Conservation (phyloP, 2,329 filamentous ascomycete genomes). For the Mycosphaerella arachidis region DNA sequence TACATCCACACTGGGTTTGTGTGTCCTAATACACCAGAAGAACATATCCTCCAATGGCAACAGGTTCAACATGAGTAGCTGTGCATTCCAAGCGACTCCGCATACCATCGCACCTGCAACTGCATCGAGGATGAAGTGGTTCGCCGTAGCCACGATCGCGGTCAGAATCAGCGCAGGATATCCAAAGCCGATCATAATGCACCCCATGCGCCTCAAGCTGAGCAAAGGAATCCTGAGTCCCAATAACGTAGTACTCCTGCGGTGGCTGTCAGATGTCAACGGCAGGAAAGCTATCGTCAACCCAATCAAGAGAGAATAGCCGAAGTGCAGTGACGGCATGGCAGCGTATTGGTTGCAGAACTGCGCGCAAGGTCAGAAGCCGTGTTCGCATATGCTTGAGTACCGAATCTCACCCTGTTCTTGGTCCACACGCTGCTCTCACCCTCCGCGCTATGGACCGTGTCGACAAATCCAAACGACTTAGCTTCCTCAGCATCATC, state of each 20-base stretch:
- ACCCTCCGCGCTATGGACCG: constrained; percentile 53
- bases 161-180: constrained; percentile 63
- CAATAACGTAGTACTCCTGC: neutral
- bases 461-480: constrained; percentile 57
- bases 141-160: constrained; percentile 67
- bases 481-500: constrained; percentile 55
- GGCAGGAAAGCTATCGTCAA: constrained; percentile 65
- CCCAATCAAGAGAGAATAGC: constrained; percentile 69
- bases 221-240: constrained; percentile 31
- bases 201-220: constrained; percentile 49
- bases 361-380: neutral
- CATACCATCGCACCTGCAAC: constrained; percentile 65
- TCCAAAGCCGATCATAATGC: constrained; percentile 51
- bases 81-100: constrained; percentile 57
- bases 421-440: constrained; percentile 67
- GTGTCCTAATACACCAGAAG: constrained; percentile 57
- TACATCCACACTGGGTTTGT: constrained; percentile 51
- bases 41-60: constrained; percentile 65
- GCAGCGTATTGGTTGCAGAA: constrained; percentile 75
- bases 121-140: constrained; percentile 68
- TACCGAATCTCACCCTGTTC: constrained; percentile 45
- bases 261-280: constrained; percentile 40
- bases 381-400: neutral
- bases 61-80: constrained; percentile 56
- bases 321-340: constrained; percentile 73